Evolutionary conservation across 129 eudicot species (phyloP).

Genomic region (Pulicaria dysenterica): DNA sequence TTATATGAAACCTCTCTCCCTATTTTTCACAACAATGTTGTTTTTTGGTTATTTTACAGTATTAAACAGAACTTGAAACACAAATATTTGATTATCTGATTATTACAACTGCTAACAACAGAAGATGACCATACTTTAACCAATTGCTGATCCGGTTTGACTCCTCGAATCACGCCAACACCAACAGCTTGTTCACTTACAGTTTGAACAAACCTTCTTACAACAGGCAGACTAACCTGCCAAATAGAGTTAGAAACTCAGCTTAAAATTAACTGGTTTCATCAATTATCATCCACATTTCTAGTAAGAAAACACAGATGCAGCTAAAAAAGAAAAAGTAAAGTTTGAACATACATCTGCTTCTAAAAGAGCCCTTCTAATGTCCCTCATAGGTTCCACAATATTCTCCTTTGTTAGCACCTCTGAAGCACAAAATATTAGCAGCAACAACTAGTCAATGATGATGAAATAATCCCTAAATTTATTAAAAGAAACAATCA

Average conservation of each 20-base stretch:
- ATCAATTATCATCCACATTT: neutral
- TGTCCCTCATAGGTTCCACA: constrained; percentile 96
- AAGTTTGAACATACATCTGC: constrained; percentile 71
- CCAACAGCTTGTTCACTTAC: constrained; percentile 96
- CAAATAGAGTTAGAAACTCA: constrained; percentile 22
- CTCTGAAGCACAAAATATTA: constrained; percentile 56
- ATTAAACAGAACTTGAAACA: no score
- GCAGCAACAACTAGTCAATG: constrained; percentile 8
- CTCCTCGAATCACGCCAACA: constrained; percentile 76
- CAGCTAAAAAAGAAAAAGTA: neutral
- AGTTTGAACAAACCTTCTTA: constrained; percentile 87
- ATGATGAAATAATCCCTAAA: neutral
- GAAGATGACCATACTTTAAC: constrained; percentile 63
- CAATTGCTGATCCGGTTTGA: constrained; percentile 92
- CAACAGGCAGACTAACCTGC: constrained; percentile 99
- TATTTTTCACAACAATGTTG: no score
- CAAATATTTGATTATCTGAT: no score
- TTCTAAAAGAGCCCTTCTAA: constrained; percentile 93
- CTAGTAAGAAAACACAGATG: constrained; percentile 6
- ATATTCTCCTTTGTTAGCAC: constrained; percentile 92
- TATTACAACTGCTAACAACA: no score
- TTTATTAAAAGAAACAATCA: neutral
- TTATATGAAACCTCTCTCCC: no score
- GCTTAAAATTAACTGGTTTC: neutral
- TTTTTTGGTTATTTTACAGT: no score